Conservation (phyloP, 2,329 filamentous ascomycete species). For the Aspergillus pseudoglaucus region DNA sequence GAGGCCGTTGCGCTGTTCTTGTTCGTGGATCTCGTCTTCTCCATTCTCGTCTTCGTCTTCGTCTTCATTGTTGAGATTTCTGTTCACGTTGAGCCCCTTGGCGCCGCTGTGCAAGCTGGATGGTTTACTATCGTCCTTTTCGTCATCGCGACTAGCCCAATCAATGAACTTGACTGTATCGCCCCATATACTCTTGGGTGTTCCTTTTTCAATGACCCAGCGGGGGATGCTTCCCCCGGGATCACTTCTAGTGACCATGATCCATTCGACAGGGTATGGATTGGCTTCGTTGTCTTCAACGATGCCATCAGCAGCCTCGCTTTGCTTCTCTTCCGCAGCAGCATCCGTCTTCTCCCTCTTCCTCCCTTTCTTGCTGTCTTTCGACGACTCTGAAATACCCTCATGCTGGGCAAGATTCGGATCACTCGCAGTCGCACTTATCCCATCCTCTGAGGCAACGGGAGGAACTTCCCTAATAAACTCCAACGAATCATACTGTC, state of each 20-base stretch:
- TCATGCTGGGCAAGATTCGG: constrained; percentile 1
- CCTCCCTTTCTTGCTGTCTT: constrained; percentile 18
- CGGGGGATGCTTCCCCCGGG: constrained; percentile 81
- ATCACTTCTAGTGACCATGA: constrained; percentile 86
- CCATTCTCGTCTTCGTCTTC: background rate
- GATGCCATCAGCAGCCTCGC: constrained; percentile 1
- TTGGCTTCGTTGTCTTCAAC: constrained; percentile 50
- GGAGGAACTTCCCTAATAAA: constrained; percentile 73
- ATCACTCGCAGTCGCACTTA: constrained; percentile 4
- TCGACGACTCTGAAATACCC: constrained; percentile 2
- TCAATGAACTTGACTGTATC: constrained; percentile 77
- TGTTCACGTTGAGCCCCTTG: too few relatives aligned
- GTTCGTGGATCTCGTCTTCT: background rate
- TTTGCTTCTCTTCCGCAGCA: constrained; percentile 36
- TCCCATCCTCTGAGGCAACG: constrained; percentile 10
- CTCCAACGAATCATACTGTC: constrained; percentile 86
- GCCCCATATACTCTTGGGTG: constrained; percentile 69
- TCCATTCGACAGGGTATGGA: constrained; percentile 72
- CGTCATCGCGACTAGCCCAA: constrained; percentile 58
- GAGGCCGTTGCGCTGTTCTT: constrained; percentile 24
- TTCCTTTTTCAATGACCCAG: constrained; percentile 87
- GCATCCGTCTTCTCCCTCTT: constrained; percentile 28
- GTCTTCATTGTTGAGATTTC: constrained; percentile 17
- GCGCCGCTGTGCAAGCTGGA: too few relatives aligned
- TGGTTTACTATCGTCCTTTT: constrained; percentile 17